Base-by-base conservation (phyloP, 257 asterid species). In the Solanum rostratum region DNA sequence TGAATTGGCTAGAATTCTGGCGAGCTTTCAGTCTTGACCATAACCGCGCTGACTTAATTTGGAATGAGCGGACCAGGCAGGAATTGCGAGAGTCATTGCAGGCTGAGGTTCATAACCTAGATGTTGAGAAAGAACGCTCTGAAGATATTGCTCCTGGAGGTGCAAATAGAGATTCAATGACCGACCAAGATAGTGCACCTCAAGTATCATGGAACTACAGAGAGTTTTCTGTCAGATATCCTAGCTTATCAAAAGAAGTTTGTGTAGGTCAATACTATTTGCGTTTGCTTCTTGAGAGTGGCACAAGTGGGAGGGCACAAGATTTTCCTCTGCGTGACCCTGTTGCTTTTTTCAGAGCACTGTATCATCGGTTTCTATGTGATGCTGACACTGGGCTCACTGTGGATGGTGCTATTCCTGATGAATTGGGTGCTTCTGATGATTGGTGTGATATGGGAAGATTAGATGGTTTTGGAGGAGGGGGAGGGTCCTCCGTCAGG, bases 391-490 rank as follows among this genome's bases (percentile, higher is more conserved):
- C 95, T 81, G 99, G 99, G 84, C 92, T 95, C 84, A 95, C 99
- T 46, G 97, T 95, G 55, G 98, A 94, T 91, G 99, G 99, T 18
- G 95, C 97, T 65, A 89, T 97, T 85, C 98, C 98, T 76, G 99
- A 97, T 92, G 97, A 97, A 88, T 91, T 97, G 96, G 99, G 99
- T 16, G 92, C 98, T 66, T 92, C 99, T 80, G 99, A 94, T 89
- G 97, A 97, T 91, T 97, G 99, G 99, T 97, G 99, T 88, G 99
- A 97, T 92, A 91, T 95, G 96, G 98, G 96, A 84, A 92, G 99
- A 83, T 91, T 97, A 85, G 99, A 97, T 92, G 99, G 99, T 87
- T 97, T 97, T 88, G 99, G 99, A 80, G 99, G 99, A 70, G 99
- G 98, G 46, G 99, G 99, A 63, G 99, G 99, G 79, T 95, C 97